Evolutionary conservation across 177 flowering plant species (phyloP).

Genomic region (Vitis hybrid): DNA sequence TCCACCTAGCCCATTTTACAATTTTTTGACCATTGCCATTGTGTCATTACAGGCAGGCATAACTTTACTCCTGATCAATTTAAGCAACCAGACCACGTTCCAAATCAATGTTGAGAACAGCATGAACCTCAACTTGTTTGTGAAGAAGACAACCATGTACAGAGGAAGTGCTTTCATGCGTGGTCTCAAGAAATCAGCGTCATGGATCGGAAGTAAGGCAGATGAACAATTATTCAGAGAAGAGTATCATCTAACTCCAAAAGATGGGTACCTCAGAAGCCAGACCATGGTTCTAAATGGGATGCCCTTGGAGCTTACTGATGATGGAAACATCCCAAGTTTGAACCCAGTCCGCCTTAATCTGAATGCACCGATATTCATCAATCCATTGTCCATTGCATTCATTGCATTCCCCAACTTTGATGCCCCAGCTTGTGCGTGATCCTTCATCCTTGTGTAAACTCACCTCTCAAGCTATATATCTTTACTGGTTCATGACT

Average conservation of each 20-base stretch:
- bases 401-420: conserved; percentile 69
- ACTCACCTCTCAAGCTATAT: no score
- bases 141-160: conserved; percentile 8
- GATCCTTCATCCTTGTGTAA: background rate
- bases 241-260: conserved; percentile 80
- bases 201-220: conserved; percentile 69
- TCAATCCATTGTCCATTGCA: conserved; percentile 72
- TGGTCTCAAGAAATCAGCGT: conserved; percentile 47
- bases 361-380: conserved; percentile 38
- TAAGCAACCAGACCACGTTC: conserved; percentile 67
- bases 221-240: conserved; percentile 48
- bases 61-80: conserved; percentile 76
- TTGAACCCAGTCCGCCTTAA: conserved; percentile 46
- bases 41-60: conserved; percentile 58
- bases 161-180: conserved; percentile 29
- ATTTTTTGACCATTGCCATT: conserved; percentile 5
- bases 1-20: no score
- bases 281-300: conserved; percentile 74
- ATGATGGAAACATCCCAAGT: conserved; percentile 57
- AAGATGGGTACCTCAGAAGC: conserved; percentile 67
- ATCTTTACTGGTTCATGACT: background rate
- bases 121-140: conserved; percentile 18
- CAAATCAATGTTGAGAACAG: conserved; percentile 34
- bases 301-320: conserved; percentile 45
- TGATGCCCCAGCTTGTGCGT: conserved; percentile 61